Evolutionary conservation across 1,284 basidiomycete genomes (phyloP), one percentile per base, ranked within the genome.

Genomic region (Marasmius sp.): DNA sequence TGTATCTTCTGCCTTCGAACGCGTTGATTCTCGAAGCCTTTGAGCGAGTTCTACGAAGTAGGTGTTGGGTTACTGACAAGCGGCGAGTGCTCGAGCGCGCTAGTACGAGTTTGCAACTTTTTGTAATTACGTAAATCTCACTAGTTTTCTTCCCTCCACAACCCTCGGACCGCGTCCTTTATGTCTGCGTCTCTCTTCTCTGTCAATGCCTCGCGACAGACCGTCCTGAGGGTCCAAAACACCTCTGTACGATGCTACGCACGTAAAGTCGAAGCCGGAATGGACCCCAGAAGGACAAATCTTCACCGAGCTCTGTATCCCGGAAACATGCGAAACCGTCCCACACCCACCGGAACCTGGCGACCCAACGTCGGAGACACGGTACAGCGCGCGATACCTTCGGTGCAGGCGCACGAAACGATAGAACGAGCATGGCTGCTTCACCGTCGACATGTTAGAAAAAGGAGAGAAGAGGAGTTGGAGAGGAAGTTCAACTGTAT

Each of bases 381-480:
- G 6, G 77, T 96, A 16, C 86, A 89, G 66, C 83, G 83, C 58
- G 91, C 92, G 10, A 87, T 95, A 60, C 92, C 92, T 12, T 91
- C 88, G 5, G 85, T 83, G 12, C 95, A 98, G 75, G 94, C 94
- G 0, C 94, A 98, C 79, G 88, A 94, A 68, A 98, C 95, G 7
- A 95, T 98, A 65, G 92, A 93, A 66, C 88, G 96, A 43, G 96
- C 96, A 3, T 98, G 92, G 92, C 79, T 90, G 59, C 83, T 98
- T 20, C 88, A 92, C 77, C 84, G 88, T 68, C 85, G 94, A 39
- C 87, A 92, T 69, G 69, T 87, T 61, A 85, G 94, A 53, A 87
- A 91, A 72, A 77, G 80, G 68, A 84, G 91, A 49, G 82, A 87
- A 39, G 83, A 79, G 49, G 89, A 91, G 69, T 71, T 93, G 64